phyloP scores from a whole-genome alignment of 495 filamentous ascomycete genomes.

The Trichoderma reesei region DNA sequence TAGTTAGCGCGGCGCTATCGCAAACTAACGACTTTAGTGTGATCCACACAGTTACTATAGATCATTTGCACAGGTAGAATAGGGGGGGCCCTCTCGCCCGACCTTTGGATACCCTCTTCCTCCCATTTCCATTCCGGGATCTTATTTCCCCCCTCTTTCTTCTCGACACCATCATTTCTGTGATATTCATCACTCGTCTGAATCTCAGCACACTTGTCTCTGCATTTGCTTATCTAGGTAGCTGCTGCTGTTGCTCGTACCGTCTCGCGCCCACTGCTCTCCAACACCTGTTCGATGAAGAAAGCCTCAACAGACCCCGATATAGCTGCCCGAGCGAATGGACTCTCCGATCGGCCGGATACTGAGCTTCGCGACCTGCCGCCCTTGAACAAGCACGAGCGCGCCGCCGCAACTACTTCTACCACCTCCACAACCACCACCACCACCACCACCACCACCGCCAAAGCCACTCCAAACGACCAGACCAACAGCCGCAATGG shows the following conservation, averaged over 20 bases:
- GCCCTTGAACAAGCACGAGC: conserved; percentile 17
- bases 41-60: too few relatives aligned
- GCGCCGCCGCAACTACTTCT: conserved; percentile 11
- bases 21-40: too few relatives aligned
- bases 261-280: neutral
- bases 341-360: conserved; percentile 27
- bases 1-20: too few relatives aligned
- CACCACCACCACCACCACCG: neutral
- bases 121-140: too few relatives aligned
- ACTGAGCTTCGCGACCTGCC: conserved; percentile 18
- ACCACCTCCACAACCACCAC: neutral
- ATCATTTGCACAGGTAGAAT: too few relatives aligned
- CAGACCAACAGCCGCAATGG: neutral
- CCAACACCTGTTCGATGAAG: conserved; percentile 47
- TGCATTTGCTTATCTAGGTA: too few relatives aligned
- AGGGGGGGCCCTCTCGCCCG: neutral
- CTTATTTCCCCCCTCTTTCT: too few relatives aligned
- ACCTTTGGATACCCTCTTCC: too few relatives aligned
- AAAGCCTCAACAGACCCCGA: conserved; percentile 45
- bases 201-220: too few relatives aligned
- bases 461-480: neutral
- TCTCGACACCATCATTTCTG: too few relatives aligned
- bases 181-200: too few relatives aligned
- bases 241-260: neutral
- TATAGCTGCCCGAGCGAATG: conserved; percentile 52